Evolutionary conservation across 83 land plant species (phyloP).

Genomic region (Larix sibirica): DNA sequence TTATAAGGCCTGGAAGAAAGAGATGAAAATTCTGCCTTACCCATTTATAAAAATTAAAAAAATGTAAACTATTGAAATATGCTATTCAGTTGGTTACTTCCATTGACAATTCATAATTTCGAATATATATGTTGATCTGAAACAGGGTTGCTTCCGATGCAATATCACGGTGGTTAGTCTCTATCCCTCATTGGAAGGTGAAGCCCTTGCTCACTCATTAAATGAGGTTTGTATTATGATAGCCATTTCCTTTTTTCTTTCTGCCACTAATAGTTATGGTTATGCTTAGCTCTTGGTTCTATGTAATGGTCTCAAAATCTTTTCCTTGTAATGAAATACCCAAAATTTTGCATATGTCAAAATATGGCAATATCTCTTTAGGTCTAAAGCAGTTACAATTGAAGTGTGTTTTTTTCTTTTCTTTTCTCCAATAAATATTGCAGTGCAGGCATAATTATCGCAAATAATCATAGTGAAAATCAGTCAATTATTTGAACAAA

Average conservation of each 20-base stretch:
- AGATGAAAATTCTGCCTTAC: too few species aligned
- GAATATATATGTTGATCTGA: background rate
- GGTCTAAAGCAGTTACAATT: background rate
- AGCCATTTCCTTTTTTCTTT: background rate
- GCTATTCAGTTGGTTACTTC: background rate
- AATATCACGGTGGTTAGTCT: slow-evolving; percentile 44
- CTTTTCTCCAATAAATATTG: background rate
- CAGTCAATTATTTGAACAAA: background rate
- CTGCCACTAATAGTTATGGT: background rate
- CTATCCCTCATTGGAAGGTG: slow-evolving; percentile 53
- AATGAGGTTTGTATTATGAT: slow-evolving; percentile 35
- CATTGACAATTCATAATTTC: background rate
- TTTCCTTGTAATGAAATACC: background rate
- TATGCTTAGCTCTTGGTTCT: background rate
- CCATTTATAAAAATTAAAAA: too few species aligned
- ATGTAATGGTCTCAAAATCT: background rate
- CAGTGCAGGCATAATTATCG: background rate
- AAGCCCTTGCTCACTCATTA: slow-evolving; percentile 49
- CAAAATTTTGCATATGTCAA: background rate
- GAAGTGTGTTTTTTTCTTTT: background rate
- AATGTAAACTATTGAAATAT: background rate
- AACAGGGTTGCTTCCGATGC: slow-evolving; percentile 50
- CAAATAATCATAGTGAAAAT: background rate
- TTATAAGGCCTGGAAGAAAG: background rate
- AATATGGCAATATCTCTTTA: background rate